phyloP scores from a whole-genome alignment of 352 stramenopile species.

The Pythium pyrilobum region DNA sequence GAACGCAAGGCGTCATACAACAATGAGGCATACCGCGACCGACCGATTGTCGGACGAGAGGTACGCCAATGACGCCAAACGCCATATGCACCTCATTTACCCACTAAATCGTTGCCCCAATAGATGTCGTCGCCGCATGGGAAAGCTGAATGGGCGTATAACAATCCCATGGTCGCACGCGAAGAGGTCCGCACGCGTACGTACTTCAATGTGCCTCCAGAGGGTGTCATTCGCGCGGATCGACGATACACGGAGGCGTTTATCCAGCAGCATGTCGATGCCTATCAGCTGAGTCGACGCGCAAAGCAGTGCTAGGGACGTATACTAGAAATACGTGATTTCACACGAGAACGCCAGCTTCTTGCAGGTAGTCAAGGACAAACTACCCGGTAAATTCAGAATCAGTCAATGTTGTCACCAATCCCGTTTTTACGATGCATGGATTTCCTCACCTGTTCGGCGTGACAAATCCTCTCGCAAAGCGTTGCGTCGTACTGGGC shows the following conservation, averaged over 20 bases:
- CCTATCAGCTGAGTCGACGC: conserved; percentile 28
- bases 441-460: too few relatives aligned
- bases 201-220: conserved; percentile 44
- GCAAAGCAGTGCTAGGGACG: conserved; percentile 10
- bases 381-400: too few relatives aligned
- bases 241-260: conserved; percentile 65
- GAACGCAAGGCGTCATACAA: conserved; percentile 53
- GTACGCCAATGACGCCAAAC: conserved; percentile 16
- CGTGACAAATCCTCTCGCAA: neutral
- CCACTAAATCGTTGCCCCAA: conserved; percentile 2
- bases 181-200: conserved; percentile 35
- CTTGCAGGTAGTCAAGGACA: conserved; percentile 5
- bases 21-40: conserved; percentile 39
- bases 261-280: conserved; percentile 48
- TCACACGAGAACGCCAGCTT: neutral
- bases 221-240: conserved; percentile 46
- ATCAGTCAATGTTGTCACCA: too few relatives aligned
- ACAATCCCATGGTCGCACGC: conserved; percentile 36
- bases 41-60: conserved; percentile 26
- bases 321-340: neutral
- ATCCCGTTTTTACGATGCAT: too few relatives aligned
- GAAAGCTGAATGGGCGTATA: conserved; percentile 41
- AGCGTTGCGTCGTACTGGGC: conserved; percentile 31
- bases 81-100: conserved; percentile 8
- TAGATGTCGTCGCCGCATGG: conserved; percentile 11